phyloP scores from a whole-genome alignment of 179 eudicot genomes.

The Spergularia azorica region DNA sequence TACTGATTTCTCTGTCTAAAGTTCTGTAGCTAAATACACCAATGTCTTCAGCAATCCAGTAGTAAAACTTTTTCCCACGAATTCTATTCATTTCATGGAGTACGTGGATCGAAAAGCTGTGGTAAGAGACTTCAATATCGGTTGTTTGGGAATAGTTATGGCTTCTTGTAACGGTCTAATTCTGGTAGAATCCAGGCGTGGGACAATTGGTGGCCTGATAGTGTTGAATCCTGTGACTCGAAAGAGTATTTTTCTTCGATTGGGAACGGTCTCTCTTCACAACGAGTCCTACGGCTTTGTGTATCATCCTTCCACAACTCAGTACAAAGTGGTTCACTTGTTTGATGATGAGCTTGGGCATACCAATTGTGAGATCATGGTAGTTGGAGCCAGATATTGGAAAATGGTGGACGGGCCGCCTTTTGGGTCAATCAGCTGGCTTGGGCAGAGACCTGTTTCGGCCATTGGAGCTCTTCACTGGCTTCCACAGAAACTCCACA shows the following conservation, averaged over 20 bases:
- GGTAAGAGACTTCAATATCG: conserved; percentile 31
- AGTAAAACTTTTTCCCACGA: neutral
- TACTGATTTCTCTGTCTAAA: conserved; percentile 15
- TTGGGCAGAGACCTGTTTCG: conserved; percentile 36
- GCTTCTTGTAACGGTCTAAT: conserved; percentile 49
- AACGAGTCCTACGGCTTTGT: conserved; percentile 42
- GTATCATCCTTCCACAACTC: conserved; percentile 26
- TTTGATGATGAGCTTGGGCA: conserved; percentile 28
- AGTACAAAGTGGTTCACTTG: conserved; percentile 44
- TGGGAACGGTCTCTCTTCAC: conserved; percentile 38
- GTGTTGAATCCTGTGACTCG: conserved; percentile 54
- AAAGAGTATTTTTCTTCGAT: conserved; percentile 35
- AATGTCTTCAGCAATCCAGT: neutral
- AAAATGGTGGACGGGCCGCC: conserved; percentile 44
- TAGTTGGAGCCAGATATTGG: conserved; percentile 42
- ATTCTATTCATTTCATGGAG: conserved; percentile 35
- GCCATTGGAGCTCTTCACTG: conserved; percentile 55
- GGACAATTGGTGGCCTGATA: conserved; percentile 30
- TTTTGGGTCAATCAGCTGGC: conserved; percentile 34
- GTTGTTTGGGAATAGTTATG: conserved; percentile 40
- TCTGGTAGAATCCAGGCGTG: conserved; percentile 26
- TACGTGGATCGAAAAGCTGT: conserved; percentile 33
- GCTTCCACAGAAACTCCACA: conserved; percentile 32
- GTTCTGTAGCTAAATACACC: neutral
- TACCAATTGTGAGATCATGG: conserved; percentile 44